Conservation (phyloP, 2,329 filamentous ascomycete species). For the Penicillium olsonii region DNA sequence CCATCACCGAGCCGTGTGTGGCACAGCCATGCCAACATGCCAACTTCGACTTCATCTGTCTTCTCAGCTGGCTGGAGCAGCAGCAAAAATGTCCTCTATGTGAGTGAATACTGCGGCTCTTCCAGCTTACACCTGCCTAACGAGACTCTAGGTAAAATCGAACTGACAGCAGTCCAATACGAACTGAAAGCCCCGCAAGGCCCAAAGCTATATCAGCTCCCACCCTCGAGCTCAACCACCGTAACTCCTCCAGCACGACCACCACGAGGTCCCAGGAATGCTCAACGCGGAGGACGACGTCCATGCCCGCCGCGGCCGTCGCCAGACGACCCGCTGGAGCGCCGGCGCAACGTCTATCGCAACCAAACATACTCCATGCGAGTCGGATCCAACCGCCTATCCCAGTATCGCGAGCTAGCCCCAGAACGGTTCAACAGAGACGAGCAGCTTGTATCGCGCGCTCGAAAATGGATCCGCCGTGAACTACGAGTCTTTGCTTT, state of each 20-base stretch:
- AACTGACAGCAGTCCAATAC: conserved; percentile 65
- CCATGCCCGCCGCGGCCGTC: conserved; percentile 31
- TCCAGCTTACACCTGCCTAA: background rate
- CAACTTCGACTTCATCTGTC: conserved; percentile 82
- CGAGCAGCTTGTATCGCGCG: conserved; percentile 69
- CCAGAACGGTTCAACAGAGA: conserved; percentile 66
- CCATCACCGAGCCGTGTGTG: conserved; percentile 69
- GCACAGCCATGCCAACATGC: conserved; percentile 76
- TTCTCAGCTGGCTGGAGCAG: conserved; percentile 77
- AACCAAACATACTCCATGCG: conserved; percentile 74
- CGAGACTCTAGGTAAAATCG: conserved; percentile 49
- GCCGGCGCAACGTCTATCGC: conserved; percentile 72
- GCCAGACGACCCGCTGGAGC: conserved; percentile 52
- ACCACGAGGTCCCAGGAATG: conserved; percentile 9
- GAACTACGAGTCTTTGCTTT: conserved; percentile 84
- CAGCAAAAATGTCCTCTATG: conserved; percentile 77
- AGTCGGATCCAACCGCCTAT: conserved; percentile 78
- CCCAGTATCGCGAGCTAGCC: conserved; percentile 72
- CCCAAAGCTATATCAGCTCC: conserved; percentile 62
- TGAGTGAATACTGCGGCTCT: conserved; percentile 37
- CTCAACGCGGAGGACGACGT: conserved; percentile 21
- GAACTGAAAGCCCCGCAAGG: conserved; percentile 56
- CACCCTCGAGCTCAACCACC: conserved; percentile 27
- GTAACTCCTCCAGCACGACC: conserved; percentile 5
- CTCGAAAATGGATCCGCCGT: conserved; percentile 77